Conservation (phyloP, 768 basidiomycete genomes). For the Tricholomella constricta region DNA sequence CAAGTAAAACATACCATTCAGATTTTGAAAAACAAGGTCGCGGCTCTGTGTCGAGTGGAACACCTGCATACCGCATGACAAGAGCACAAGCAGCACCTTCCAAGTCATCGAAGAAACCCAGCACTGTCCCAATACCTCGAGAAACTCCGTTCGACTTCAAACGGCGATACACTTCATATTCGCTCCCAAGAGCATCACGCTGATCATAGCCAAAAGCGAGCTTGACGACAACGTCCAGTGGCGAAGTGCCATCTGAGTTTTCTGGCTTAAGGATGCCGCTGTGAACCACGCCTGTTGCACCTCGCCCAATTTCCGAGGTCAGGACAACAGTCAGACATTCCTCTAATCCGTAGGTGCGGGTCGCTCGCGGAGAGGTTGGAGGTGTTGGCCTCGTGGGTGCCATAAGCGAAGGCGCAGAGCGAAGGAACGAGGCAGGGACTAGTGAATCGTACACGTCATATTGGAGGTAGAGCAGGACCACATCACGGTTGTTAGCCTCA, state of each 20-base stretch:
- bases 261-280: constrained; percentile 19
- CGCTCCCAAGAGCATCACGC: constrained; percentile 16
- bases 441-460: constrained; percentile 10
- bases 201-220: constrained; percentile 17
- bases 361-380: constrained; percentile 13
- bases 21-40: constrained; percentile 6
- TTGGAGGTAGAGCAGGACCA: constrained; percentile 13
- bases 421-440: constrained; percentile 11
- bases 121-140: constrained; percentile 12
- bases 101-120: constrained; percentile 18
- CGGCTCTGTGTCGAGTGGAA: constrained; percentile 1
- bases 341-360: constrained; percentile 8
- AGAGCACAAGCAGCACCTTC: constrained; percentile 18
- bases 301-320: constrained; percentile 20
- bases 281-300: constrained; percentile 19
- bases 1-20: constrained; percentile 17
- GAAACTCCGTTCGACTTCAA: constrained; percentile 16
- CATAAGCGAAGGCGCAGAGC: constrained; percentile 12
- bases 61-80: constrained; percentile 14
- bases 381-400: not conserved
- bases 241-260: not conserved
- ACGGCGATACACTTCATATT: constrained; percentile 18
- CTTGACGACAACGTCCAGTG: constrained; percentile 19
- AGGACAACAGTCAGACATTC: constrained; percentile 18
- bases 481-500: constrained; percentile 1